Evolutionary conservation across 2,329 filamentous ascomycete genomes (phyloP).

Genomic region (Tolypocladium paradoxum): DNA sequence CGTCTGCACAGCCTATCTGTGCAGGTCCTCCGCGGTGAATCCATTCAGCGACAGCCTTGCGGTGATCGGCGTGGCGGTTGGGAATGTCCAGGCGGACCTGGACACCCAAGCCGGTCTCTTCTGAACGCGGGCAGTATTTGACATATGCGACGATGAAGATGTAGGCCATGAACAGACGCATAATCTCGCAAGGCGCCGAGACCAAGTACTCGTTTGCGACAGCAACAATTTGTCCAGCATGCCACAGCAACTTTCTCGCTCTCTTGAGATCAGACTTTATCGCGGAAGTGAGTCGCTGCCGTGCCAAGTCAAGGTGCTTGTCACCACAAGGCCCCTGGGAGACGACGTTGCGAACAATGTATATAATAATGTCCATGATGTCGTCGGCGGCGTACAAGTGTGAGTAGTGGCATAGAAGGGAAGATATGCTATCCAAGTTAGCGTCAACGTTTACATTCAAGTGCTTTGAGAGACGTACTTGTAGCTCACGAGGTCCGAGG

Average conservation of each 20-base stretch:
- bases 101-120: not conserved
- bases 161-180: conserved; percentile 21
- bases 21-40: conserved; percentile 14
- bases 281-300: conserved; percentile 10
- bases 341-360: conserved; percentile 16
- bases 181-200: conserved; percentile 18
- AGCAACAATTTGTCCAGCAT: conserved; percentile 18
- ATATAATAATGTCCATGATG: conserved; percentile 17
- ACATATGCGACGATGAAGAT: conserved; percentile 16
- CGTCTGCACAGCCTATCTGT: conserved; percentile 10
- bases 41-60: conserved; percentile 9
- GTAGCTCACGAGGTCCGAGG: conserved; percentile 17
- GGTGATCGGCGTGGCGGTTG: conserved; percentile 2
- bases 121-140: conserved; percentile 10
- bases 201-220: conserved; percentile 17
- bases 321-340: conserved; percentile 6
- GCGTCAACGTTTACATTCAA: not conserved
- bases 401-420: conserved; percentile 17
- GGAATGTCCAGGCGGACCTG: conserved; percentile 11
- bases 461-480: conserved; percentile 8
- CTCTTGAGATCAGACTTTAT: conserved; percentile 10
- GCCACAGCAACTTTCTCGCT: conserved; percentile 14
- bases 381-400: conserved; percentile 16
- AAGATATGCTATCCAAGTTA: conserved; percentile 12
- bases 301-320: conserved; percentile 11